A percentile compares a stretch with the other conserved stretches of the same genome.
Conservation (phyloP, 306 rosid species). For the Rubus idaeus region DNA sequence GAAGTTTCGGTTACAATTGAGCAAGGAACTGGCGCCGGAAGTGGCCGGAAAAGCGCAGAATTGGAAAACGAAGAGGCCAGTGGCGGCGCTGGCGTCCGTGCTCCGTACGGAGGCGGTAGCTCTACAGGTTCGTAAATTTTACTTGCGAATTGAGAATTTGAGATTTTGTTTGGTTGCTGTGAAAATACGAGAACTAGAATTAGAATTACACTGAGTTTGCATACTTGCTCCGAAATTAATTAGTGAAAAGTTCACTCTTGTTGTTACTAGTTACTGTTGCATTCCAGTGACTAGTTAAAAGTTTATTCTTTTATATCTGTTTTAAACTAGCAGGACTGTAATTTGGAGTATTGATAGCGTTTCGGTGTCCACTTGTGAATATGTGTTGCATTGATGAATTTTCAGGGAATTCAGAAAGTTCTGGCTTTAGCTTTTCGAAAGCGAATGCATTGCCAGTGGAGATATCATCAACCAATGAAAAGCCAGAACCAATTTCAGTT, state of each 20-base stretch:
- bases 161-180: not conserved
- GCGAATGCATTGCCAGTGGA: constrained; percentile 47
- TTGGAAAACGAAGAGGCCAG: constrained; percentile 22
- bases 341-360: not conserved
- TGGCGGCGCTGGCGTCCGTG: constrained; percentile 24
- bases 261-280: not conserved
- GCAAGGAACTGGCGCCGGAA: constrained; percentile 24
- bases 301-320: not conserved
- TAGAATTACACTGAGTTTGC: not conserved
- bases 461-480: constrained; percentile 39
- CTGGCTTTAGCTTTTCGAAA: constrained; percentile 44
- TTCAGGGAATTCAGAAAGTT: constrained; percentile 41
- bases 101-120: constrained; percentile 28
- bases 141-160: constrained; percentile 13
- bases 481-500: constrained; percentile 36
- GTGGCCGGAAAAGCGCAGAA: constrained; percentile 35
- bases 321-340: not conserved
- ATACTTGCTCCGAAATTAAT: not conserved
- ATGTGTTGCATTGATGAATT: constrained; percentile 14
- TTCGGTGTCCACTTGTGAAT: not conserved
- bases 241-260: not conserved
- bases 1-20: constrained; percentile 30
- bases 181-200: not conserved
- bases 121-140: constrained; percentile 44
- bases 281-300: not conserved